Conservation (phyloP, 805 yeast genomes). For the Maudiozyma bulderi region DNA sequence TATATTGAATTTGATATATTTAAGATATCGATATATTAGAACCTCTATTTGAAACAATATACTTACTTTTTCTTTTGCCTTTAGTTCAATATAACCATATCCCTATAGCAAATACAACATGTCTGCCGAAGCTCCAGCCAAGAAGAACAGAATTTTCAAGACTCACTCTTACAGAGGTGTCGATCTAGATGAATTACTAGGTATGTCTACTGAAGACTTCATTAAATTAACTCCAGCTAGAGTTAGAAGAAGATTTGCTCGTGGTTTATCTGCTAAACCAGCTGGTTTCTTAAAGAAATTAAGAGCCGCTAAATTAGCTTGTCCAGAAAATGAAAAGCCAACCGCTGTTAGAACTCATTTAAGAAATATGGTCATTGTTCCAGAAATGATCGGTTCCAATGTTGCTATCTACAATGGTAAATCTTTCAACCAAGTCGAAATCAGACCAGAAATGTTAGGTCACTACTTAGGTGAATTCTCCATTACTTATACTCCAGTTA, state of each 20-base stretch:
- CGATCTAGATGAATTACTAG: conserved; percentile 87
- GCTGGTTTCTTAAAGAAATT: conserved; percentile 93
- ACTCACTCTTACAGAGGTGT: conserved; percentile 98
- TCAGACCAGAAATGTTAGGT: conserved; percentile 99
- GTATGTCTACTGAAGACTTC: conserved; percentile 93
- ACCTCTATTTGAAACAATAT: too few relatives aligned
- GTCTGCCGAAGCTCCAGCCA: conserved; percentile 29
- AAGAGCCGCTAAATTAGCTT: conserved; percentile 91
- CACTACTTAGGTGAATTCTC: conserved; percentile 99
- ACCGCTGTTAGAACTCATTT: conserved; percentile 96
- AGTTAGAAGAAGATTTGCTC: conserved; percentile 98
- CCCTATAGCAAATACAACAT: conserved; percentile 2
- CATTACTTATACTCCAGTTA: conserved; percentile 97
- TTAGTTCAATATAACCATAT: background rate
- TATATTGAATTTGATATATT: too few relatives aligned
- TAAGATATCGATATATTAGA: too few relatives aligned
- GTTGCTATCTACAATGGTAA: conserved; percentile 99
- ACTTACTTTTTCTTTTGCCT: too few relatives aligned
- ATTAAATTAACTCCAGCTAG: conserved; percentile 95
- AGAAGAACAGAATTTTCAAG: conserved; percentile 86
- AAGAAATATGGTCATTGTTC: conserved; percentile 97
- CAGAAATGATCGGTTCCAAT: conserved; percentile 99
- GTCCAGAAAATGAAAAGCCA: conserved; percentile 93
- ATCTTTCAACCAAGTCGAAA: conserved; percentile 97
- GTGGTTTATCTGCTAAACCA: conserved; percentile 94